Evolutionary conservation across 2,329 filamentous ascomycete species (phyloP).

Genomic region (Curvularia sp.): DNA sequence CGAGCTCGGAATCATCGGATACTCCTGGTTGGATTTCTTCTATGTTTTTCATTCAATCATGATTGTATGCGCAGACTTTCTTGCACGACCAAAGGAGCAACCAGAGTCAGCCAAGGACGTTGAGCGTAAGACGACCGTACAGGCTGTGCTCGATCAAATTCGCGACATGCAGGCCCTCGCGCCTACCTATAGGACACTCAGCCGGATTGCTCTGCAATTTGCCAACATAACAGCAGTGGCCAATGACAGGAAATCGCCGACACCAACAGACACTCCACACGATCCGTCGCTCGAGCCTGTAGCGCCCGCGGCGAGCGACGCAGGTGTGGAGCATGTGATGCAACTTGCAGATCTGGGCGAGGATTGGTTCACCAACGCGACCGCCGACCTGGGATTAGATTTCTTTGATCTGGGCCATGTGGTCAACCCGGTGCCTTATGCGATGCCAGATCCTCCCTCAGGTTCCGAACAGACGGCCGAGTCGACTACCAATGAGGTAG

Average conservation of each 20-base stretch:
- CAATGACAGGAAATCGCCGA: slow-evolving; percentile 16
- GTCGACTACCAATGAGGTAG: slow-evolving; percentile 17
- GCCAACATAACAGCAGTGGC: slow-evolving; percentile 33
- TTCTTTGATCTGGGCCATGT: slow-evolving; percentile 29
- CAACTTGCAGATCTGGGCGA: slow-evolving; percentile 29
- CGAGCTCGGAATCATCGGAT: slow-evolving; percentile 27
- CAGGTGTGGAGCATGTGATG: slow-evolving; percentile 13
- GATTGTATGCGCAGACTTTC: slow-evolving; percentile 39
- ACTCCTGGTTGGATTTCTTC: slow-evolving; percentile 35
- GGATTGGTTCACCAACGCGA: slow-evolving; percentile 33
- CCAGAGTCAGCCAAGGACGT: slow-evolving; percentile 28
- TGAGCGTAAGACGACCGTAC: slow-evolving; percentile 33
- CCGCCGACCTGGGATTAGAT: slow-evolving; percentile 29
- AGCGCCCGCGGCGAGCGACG: slow-evolving; percentile 12
- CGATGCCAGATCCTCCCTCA: slow-evolving; percentile 6
- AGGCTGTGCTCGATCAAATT: slow-evolving; percentile 27
- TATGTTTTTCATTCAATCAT: slow-evolving; percentile 38
- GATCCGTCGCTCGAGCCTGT: slow-evolving; percentile 11
- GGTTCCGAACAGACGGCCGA: slow-evolving; percentile 21
- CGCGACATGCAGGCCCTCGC: slow-evolving; percentile 27
- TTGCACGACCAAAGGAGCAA: slow-evolving; percentile 31
- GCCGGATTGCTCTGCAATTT: slow-evolving; percentile 34
- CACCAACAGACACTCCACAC: slow-evolving; percentile 1
- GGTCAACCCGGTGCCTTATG: slow-evolving; percentile 7
- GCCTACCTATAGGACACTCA: slow-evolving; percentile 32